Conservation (phyloP, 2,329 filamentous ascomycete genomes). For the Talaromyces albobiverticillius region DNA sequence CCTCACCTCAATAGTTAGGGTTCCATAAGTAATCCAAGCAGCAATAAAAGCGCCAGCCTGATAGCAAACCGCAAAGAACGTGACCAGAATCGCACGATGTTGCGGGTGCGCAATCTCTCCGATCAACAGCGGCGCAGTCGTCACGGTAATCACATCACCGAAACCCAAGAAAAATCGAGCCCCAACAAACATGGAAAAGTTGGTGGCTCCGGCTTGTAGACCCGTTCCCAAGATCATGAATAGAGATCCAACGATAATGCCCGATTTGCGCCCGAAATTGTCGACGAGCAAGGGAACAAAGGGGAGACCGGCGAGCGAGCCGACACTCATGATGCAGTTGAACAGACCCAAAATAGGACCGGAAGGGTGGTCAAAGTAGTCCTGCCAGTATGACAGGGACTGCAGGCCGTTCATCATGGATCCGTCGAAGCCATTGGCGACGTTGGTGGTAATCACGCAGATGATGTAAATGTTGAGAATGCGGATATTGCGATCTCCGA, state of each 20-base stretch:
- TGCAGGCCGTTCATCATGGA: conserved; percentile 30
- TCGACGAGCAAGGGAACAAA: conserved; percentile 45
- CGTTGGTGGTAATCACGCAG: conserved; percentile 28
- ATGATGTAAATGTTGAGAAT: conserved; percentile 29
- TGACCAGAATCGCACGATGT: conserved; percentile 23
- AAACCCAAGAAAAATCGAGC: conserved; percentile 25
- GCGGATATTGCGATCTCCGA: conserved; percentile 26
- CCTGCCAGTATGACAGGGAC: conserved; percentile 31
- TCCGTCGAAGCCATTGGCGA: conserved; percentile 36
- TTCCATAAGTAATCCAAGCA: conserved; percentile 18
- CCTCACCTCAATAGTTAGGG: conserved; percentile 19
- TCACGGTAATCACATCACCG: conserved; percentile 22
- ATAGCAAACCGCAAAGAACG: conserved; percentile 19
- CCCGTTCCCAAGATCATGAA: conserved; percentile 48
- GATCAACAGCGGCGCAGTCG: conserved; percentile 23
- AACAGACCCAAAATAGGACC: conserved; percentile 44
- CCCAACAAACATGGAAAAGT: conserved; percentile 27
- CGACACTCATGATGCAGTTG: conserved; percentile 41
- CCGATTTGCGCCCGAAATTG: conserved; percentile 43
- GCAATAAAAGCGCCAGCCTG: conserved; percentile 22
- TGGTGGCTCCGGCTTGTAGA: conserved; percentile 25
- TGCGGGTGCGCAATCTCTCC: conserved; percentile 25
- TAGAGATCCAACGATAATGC: conserved; percentile 45
- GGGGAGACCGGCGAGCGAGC: conserved; percentile 43
- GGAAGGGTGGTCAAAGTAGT: conserved; percentile 36